Evolutionary conservation across 495 filamentous ascomycete genomes (phyloP), one percentile per base, ranked within the genome.

Genomic region (Penicillium crystallinum): DNA sequence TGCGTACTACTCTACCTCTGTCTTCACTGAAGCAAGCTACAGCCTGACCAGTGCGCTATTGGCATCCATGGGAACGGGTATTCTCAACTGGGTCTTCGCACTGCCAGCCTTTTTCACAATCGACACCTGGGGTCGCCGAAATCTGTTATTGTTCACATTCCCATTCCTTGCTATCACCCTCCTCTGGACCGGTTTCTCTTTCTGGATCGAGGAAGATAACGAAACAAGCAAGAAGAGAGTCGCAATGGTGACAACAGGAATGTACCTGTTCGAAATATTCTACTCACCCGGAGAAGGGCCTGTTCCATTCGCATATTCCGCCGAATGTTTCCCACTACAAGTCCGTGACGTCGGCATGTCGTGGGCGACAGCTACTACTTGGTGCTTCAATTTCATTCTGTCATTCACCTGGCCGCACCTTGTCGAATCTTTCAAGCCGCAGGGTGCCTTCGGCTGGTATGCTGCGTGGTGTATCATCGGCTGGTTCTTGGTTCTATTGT

Each of bases 291-390:
- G 82, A 2, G 70, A 76, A 56, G 81, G 81, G 1, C 79, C 79
- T 0, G 77, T 84, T 0, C 77, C 81, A 8, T 81, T 80, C 51
- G 71, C 75, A 0, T 85, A 84, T 58, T 79, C 76, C 2, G 79
- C 82, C 2, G 81, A 84, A 50, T 73, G 76, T 10, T 84, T 82
- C 58, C 80, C 79, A 1, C 52, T 81, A 29, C 70, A 83, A 23
- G 81, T 85, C 43, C 80, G 80, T 36, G 84, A 89, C 53, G 71
- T 87, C 23, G 86, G 85, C 10, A 89, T 89, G 86, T 76, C 79
- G 0, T 83, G 79, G 70, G 77, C 74, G 12, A 80, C 75, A 8
- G 74, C 70, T 7, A 81, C 73, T n/a, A 69, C 65, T 1, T 78
- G 75, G 75, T 72, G 69, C 43, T 77, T 77, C 49, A 77, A 76